Percentiles rank a stretch among this genome's conserved stretches.
phyloP scores from a whole-genome alignment of 345 rosid species.

The Balakata baccata region DNA sequence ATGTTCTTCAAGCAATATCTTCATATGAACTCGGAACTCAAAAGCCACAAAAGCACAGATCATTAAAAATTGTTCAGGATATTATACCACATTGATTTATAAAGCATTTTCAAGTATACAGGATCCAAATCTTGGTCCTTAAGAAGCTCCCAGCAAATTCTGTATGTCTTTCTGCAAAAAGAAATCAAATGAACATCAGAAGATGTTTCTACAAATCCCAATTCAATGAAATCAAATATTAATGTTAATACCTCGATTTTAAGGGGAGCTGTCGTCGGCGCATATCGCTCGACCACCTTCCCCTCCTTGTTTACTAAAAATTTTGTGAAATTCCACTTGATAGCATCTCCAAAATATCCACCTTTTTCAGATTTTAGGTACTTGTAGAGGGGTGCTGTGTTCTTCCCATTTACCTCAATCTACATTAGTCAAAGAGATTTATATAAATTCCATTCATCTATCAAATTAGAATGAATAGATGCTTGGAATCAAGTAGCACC shows the following conservation, averaged over 20 bases:
- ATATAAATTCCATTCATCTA: neutral
- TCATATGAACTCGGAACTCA: neutral
- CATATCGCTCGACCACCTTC: constrained; percentile 68
- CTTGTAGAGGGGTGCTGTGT: constrained; percentile 67
- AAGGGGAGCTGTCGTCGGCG: constrained; percentile 78
- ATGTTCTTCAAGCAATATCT: neutral
- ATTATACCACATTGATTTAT: neutral
- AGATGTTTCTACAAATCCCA: neutral
- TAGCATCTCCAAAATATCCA: constrained; percentile 62
- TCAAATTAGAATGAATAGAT: neutral
- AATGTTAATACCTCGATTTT: constrained; percentile 55
- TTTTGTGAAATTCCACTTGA: constrained; percentile 94
- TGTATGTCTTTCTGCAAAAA: constrained; percentile 68
- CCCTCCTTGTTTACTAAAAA: constrained; percentile 78
- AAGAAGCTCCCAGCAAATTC: constrained; percentile 49
- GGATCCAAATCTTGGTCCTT: constrained; percentile 19
- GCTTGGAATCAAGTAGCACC: constrained; percentile 35
- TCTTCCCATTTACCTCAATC: constrained; percentile 86
- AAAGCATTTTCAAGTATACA: neutral
- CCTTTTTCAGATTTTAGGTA: constrained; percentile 78
- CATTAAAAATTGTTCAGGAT: neutral
- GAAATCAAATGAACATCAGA: constrained; percentile 6
- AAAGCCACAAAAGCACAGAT: neutral
- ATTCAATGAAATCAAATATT: neutral
- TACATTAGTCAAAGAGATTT: constrained; percentile 10